Base-by-base conservation (phyloP, 129 eudicot species). In the Pittosporum tobira region DNA sequence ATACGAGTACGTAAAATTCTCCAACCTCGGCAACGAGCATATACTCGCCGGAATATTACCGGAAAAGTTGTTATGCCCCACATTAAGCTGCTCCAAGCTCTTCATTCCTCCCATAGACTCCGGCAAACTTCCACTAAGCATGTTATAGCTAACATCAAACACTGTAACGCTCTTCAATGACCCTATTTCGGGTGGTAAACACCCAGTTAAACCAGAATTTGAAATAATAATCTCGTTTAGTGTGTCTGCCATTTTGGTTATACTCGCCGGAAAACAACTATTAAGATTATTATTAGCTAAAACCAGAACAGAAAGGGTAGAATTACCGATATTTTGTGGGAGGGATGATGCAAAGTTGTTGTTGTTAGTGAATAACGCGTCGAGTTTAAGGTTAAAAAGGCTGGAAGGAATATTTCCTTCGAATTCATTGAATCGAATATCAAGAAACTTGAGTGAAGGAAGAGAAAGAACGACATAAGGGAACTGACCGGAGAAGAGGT, bases 291-390 rank as follows among this genome's bases (percentile, higher is more conserved):
- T 91, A 31, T 83, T 81, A 0, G 96, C 96, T 16, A 80, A 16
- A 12, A 86, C 98, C 51, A 91, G 3, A 2, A 81, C 98, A 1
- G 98, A 86, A 12, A 76, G 94, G 0, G 96, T 71, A 2, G 90
- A 83, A 30, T 86, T 86, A 0, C 94, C 94, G 2, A 91, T 31
- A 54, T 83, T 83, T 45, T 63, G 31, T 0, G 98, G 98, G n/a
- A 83, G 11, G 1, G 63, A 28, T 0, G 74, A 31, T 0, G 59
- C 10, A 52, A 91, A 91, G 0, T 61, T 56, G 66, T 91, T 91
- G 78, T 87, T 78, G 29, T 91, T 91, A 21, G 87, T 48, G 72
- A 91, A 91, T 27, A 91, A 57, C 9, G 94, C 98, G 21, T 91
- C 98, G 59, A 91, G 84, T 26, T 75, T 75, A 27, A 68, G 65